A percentile compares a stretch with the other conserved stretches of the same genome.
phyloP scores from a whole-genome alignment of 345 rosid genomes.

The Lepidium sativum region DNA sequence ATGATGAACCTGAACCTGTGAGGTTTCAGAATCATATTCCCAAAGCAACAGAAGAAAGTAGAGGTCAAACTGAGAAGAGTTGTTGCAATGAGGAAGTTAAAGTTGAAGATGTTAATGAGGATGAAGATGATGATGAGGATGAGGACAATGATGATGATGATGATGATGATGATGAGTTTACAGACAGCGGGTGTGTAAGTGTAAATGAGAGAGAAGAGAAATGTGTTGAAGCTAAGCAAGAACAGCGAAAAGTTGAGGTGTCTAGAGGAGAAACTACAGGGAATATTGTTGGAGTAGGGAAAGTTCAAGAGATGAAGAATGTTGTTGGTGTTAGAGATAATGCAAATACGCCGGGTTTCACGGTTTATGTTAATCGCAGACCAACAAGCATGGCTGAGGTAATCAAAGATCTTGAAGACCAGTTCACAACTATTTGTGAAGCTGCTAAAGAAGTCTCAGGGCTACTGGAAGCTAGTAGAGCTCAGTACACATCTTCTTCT shows the following conservation, averaged over 20 bases:
- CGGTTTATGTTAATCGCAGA: constrained; percentile 80
- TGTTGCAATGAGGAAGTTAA: constrained; percentile 51
- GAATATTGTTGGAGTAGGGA: constrained; percentile 43
- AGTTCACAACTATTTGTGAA: constrained; percentile 50
- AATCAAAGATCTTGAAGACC: constrained; percentile 81
- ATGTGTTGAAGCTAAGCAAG: constrained; percentile 33
- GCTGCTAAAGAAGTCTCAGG: constrained; percentile 75
- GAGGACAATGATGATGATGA: constrained; percentile 39
- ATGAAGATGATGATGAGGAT: constrained; percentile 27
- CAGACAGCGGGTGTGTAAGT: constrained; percentile 35
- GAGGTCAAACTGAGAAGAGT: constrained; percentile 24
- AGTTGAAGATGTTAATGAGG: constrained; percentile 64
- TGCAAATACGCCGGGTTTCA: constrained; percentile 55
- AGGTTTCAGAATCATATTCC: constrained; percentile 27
- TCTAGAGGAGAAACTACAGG: constrained; percentile 37
- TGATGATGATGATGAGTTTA: constrained; percentile 35
- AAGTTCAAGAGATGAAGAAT: constrained; percentile 42
- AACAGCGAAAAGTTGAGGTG: constrained; percentile 37
- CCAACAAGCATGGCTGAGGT: constrained; percentile 97
- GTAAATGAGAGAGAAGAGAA: constrained; percentile 31
- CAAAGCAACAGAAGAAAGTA: constrained; percentile 26
- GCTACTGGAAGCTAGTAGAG: constrained; percentile 69
- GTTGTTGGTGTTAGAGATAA: constrained; percentile 32
- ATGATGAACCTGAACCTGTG: constrained; percentile 47
- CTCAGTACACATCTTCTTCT: constrained; percentile 47